Evolutionary conservation across 2,329 filamentous ascomycete species (phyloP), one percentile per base, ranked within the genome.

Genomic region (Neoascochyta sp.): DNA sequence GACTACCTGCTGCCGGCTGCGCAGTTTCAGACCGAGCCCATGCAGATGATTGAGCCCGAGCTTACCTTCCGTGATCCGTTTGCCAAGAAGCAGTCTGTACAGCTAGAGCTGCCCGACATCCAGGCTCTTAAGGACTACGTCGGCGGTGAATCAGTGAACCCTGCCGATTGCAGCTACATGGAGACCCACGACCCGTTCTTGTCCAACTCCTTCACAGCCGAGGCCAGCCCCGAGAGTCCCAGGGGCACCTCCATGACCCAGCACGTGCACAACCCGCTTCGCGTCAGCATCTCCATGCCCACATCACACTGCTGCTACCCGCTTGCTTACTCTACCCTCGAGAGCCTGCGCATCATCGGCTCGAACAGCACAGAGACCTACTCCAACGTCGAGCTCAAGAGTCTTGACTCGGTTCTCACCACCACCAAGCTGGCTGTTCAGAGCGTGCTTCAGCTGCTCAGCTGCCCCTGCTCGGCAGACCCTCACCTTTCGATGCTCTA

Each of bases 401-500:
- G 39, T 16, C 43, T 59, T 12, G 50, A 58, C 31, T 50, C 45
- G 7, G 45, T 56, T 5, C 52, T 59, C 10, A 47, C 45, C 17
- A 49, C 46, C 22, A 52, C 47, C 10, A 55, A 48, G 24, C 35
- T 46, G 3, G 54, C 54, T 6, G 44, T 54, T 9, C 32, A 48
- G 22, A 54, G 47, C 21, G 43, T 60, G n/a, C 35, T 47, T 8
- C 41, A 56, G 23, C 46, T 59, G 5, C 47, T 60, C 24, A 28
- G 32, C 12, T 60, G 57, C 34, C 40, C 51, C 9, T 60, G 57
- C 40, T 52, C 55, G 2, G 50, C 49, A 9, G 47, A 58, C 24
- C 52, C 57, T 4, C 57, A 60, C 26, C 50, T 58, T 15, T 54
- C 54, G 6, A 59, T 59, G 54, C 47, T 60, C 3, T 60, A 59